Conservation (phyloP, 495 filamentous ascomycete genomes). For the Usnea hakonensis region DNA sequence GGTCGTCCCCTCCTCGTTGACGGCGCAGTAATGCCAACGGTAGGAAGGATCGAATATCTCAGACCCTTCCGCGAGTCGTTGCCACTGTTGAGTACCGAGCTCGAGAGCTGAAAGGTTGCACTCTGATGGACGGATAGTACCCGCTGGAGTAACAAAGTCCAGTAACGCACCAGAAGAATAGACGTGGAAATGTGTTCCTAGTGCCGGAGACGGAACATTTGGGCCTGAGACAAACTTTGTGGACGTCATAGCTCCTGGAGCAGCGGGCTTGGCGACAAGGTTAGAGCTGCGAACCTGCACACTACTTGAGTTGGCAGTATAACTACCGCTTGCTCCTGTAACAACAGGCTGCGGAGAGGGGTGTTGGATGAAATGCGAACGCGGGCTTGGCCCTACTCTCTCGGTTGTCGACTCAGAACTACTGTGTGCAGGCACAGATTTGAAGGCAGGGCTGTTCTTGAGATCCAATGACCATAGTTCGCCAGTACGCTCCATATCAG, state of each 20-base stretch:
- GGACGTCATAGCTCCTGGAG: constrained; percentile 83
- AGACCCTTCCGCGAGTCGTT: constrained; percentile 82
- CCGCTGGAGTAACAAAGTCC: constrained; percentile 87
- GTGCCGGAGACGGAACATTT: constrained; percentile 77
- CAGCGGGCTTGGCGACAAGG: constrained; percentile 60
- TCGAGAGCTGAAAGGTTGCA: constrained; percentile 87
- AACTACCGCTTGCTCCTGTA: constrained; percentile 51
- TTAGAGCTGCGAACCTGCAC: constrained; percentile 69
- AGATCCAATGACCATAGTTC: constrained; percentile 97
- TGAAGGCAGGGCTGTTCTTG: constrained; percentile 77
- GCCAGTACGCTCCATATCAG: constrained; percentile 90
- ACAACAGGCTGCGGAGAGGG: constrained; percentile 15
- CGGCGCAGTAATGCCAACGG: constrained; percentile 94
- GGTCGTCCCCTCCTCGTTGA: constrained; percentile 87
- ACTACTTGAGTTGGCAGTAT: constrained; percentile 82
- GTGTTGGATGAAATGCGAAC: constrained; percentile 17
- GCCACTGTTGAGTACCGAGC: constrained; percentile 79
- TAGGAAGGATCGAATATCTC: constrained; percentile 84
- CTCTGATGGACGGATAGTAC: constrained; percentile 72
- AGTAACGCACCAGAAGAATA: constrained; percentile 89
- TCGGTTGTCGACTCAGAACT: constrained; percentile 41
- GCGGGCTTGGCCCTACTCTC: constrained; percentile 16
- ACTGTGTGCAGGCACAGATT: constrained; percentile 63
- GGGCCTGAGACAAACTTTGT: constrained; percentile 82
- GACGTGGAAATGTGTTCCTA: constrained; percentile 88